Conservation (phyloP, 139 green algal species). For the Picochlorum sp. region DNA sequence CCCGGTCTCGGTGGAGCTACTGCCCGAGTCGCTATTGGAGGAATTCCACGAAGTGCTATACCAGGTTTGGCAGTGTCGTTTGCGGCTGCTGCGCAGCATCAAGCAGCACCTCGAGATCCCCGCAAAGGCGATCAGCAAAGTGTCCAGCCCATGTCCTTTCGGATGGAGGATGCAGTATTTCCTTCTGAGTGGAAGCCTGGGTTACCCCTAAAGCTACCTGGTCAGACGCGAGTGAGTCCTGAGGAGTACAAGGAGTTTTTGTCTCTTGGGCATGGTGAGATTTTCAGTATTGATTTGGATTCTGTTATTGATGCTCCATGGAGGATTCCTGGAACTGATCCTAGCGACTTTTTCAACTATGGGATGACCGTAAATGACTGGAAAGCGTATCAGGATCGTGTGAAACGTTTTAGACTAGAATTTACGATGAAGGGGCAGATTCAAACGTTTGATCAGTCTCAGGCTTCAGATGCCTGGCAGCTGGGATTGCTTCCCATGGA, state of each 20-base stretch:
- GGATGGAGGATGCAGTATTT: conserved; percentile 35
- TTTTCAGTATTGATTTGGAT: conserved; percentile 76
- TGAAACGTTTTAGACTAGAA: conserved; percentile 46
- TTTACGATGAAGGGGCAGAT: conserved; percentile 33
- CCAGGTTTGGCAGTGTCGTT: conserved; percentile 5
- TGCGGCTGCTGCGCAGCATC: background rate
- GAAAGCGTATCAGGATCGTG: conserved; percentile 55
- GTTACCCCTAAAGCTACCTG: conserved; percentile 68
- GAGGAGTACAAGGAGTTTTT: conserved; percentile 90
- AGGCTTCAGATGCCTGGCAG: background rate
- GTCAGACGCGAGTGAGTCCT: conserved; percentile 65
- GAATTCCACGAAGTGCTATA: conserved; percentile 25
- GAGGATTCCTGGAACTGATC: conserved; percentile 51
- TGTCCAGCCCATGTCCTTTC: background rate
- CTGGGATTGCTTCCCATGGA: background rate
- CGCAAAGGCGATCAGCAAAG: background rate
- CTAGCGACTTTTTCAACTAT: conserved; percentile 85
- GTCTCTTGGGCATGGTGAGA: conserved; percentile 73
- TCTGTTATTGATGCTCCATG: conserved; percentile 66
- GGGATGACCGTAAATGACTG: conserved; percentile 54
- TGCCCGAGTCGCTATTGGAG: conserved; percentile 11
- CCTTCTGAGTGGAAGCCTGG: conserved; percentile 40
- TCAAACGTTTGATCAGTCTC: conserved; percentile 15
- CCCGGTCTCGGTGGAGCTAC: conserved; percentile 10
- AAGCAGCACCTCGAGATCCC: background rate